Conservation (phyloP, 192 early-diverging fungal genomes). For the Entomortierella chlamydospora region DNA sequence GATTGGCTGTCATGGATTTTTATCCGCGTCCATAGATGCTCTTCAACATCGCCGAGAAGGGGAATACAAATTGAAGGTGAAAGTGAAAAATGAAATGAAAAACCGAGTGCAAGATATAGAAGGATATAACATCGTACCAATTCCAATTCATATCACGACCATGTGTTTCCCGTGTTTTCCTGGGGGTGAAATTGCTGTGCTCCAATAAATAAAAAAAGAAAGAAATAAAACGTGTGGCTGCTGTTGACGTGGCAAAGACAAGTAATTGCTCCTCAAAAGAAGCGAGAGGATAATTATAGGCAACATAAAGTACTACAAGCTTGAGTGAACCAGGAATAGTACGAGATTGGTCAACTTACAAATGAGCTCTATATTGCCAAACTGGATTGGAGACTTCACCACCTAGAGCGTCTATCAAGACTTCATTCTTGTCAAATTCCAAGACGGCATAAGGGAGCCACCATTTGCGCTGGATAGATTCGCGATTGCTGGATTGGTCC, state of each 20-base stretch:
- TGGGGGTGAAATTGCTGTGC: constrained; percentile 4
- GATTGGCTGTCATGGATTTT: not conserved
- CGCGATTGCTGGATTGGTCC: constrained; percentile 50
- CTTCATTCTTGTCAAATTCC: constrained; percentile 96
- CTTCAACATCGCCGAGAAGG: not conserved
- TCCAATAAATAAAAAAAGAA: not conserved
- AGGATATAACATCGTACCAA: no score
- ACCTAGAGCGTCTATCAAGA: constrained; percentile 84
- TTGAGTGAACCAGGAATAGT: not conserved
- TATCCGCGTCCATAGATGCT: no score
- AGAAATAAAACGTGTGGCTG: not conserved
- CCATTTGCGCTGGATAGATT: constrained; percentile 66
- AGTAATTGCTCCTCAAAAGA: not conserved
- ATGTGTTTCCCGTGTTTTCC: no score
- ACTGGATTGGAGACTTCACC: constrained; percentile 79
- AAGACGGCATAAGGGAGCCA: constrained; percentile 90
- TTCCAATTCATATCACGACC: no score
- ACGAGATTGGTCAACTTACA: constrained; percentile 64
- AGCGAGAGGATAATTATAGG: constrained; percentile 3
- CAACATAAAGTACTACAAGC: not conserved
- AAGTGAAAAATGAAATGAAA: not conserved
- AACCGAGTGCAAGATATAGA: not conserved
- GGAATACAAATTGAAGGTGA: not conserved
- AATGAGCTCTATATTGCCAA: constrained; percentile 83
- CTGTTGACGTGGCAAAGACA: not conserved